Percentiles rank a stretch among this genome's conserved stretches.
Conservation (phyloP, 2,329 filamentous ascomycete species). For the Cladophialophora psammophila region DNA sequence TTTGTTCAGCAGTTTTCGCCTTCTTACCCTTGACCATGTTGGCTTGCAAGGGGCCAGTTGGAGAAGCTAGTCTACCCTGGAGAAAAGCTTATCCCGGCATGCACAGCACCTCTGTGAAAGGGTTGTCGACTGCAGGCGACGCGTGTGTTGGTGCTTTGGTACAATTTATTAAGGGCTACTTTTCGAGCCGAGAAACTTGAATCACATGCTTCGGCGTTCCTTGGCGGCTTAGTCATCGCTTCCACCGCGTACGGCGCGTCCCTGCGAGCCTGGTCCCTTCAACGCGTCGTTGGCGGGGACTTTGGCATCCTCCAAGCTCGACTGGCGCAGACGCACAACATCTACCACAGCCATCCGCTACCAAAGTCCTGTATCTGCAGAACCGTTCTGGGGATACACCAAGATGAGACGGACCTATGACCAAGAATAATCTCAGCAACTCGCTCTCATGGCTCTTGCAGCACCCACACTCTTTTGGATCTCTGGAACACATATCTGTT, state of each 20-base stretch:
- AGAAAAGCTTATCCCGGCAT: background rate
- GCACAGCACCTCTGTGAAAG: background rate
- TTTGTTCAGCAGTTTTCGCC: constrained; percentile 62
- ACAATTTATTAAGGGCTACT: too few species aligned
- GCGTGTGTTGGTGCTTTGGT: too few species aligned
- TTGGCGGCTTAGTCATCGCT: constrained; percentile 10
- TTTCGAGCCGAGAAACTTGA: background rate
- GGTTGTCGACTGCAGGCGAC: too few species aligned
- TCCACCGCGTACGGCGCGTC: background rate
- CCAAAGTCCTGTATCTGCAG: background rate
- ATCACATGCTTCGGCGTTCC: constrained; percentile 12
- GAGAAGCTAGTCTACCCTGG: background rate
- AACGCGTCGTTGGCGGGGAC: constrained; percentile 19
- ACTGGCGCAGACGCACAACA: constrained; percentile 15
- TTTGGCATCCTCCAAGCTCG: background rate
- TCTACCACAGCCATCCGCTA: background rate
- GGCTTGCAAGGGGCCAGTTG: background rate
- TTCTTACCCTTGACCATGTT: constrained; percentile 61
- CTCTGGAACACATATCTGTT: constrained; percentile 35
- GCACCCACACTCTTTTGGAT: constrained; percentile 45
- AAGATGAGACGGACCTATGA: constrained; percentile 51
- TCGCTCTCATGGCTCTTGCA: constrained; percentile 57
- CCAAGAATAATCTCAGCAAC: constrained; percentile 55
- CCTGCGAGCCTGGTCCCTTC: background rate
- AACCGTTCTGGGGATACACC: constrained; percentile 13